Evolutionary conservation across 2,329 filamentous ascomycete species (phyloP).

Genomic region (Cercospora sp.): DNA sequence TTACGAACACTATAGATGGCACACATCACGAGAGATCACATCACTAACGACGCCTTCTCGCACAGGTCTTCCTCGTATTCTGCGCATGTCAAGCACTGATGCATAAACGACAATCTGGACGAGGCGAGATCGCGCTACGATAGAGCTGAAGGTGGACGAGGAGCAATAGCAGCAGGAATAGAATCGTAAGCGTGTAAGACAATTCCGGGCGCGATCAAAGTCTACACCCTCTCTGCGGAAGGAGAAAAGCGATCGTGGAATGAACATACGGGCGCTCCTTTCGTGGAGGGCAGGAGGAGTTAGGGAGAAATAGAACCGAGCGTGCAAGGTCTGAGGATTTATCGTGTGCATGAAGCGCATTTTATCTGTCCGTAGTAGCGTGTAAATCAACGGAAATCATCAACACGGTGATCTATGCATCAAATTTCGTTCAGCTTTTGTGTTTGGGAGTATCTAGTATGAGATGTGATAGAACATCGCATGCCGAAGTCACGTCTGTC

Average conservation of each 20-base stretch:
- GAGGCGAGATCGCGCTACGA: constrained; percentile 78
- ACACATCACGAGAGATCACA: background rate
- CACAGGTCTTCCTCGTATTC: constrained; percentile 83
- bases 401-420: background rate
- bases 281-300: background rate
- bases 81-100: constrained; percentile 87
- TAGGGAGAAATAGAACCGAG: constrained; percentile 3
- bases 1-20: background rate
- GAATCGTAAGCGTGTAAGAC: constrained; percentile 1
- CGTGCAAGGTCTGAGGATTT: background rate
- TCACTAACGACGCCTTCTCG: background rate
- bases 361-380: background rate
- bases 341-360: background rate
- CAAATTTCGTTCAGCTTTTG: background rate
- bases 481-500: background rate
- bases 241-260: background rate
- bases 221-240: background rate
- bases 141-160: constrained; percentile 31
- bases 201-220: background rate
- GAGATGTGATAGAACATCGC: background rate
- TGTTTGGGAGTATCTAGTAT: background rate
- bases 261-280: background rate
- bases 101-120: constrained; percentile 77
- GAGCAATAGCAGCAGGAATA: constrained; percentile 1
- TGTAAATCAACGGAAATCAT: background rate